Percentiles rank a stretch among this genome's conserved stretches.
phyloP scores from a whole-genome alignment of 2,329 filamentous ascomycete genomes.

The Exutisphaerella laricina region DNA sequence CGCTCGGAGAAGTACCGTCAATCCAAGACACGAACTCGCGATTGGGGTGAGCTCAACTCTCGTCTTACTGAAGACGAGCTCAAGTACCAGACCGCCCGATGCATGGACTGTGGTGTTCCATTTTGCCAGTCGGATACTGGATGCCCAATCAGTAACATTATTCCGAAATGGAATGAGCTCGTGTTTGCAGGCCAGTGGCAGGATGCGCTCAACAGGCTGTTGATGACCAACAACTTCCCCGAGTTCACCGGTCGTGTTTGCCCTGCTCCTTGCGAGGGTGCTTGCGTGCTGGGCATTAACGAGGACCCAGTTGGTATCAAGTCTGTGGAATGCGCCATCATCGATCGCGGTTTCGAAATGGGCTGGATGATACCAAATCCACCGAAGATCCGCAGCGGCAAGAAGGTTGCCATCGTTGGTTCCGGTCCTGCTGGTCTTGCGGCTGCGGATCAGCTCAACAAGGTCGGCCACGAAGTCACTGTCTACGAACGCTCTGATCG shows the following conservation, averaged over 20 bases:
- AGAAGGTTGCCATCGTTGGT: constrained; percentile 81
- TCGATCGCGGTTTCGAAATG: constrained; percentile 95
- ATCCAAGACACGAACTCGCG: constrained; percentile 75
- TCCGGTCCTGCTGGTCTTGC: constrained; percentile 90
- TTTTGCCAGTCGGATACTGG: constrained; percentile 97
- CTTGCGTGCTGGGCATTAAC: constrained; percentile 93
- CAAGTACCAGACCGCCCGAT: constrained; percentile 92
- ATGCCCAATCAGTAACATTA: constrained; percentile 95
- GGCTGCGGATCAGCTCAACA: constrained; percentile 88
- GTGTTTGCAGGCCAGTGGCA: constrained; percentile 74
- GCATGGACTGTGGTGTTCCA: constrained; percentile 98
- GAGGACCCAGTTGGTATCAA: constrained; percentile 98
- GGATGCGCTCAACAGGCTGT: constrained; percentile 81
- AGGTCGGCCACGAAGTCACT: constrained; percentile 79
- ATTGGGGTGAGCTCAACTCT: constrained; percentile 86
- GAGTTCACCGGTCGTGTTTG: constrained; percentile 97
- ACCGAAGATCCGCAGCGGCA: constrained; percentile 75
- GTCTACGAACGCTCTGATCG: constrained; percentile 92
- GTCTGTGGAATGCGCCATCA: constrained; percentile 96
- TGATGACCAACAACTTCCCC: constrained; percentile 98
- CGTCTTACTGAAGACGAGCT: constrained; percentile 89
- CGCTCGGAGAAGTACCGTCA: constrained; percentile 89
- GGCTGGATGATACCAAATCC: constrained; percentile 90
- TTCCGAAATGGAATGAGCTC: constrained; percentile 92
- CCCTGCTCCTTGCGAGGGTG: constrained; percentile 92